phyloP scores from a whole-genome alignment of 2,329 filamentous ascomycete species.

The Colletotrichum acutatum region DNA sequence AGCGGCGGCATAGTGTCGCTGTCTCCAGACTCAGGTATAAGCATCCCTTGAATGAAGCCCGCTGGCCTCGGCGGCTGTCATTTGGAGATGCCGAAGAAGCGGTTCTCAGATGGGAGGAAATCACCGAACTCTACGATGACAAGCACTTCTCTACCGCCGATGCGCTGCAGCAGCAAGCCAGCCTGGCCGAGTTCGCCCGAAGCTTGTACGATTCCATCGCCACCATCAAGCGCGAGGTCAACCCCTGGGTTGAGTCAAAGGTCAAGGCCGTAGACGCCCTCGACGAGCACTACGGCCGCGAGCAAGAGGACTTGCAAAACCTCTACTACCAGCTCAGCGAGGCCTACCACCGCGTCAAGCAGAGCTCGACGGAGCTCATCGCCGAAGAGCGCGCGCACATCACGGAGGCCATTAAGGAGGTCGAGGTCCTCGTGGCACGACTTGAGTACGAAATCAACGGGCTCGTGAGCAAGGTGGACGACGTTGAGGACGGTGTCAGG shows the following conservation, averaged over 20 bases:
- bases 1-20: conserved; percentile 71
- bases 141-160: conserved; percentile 39
- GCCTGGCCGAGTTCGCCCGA: conserved; percentile 64
- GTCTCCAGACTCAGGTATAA: conserved; percentile 44
- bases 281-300: conserved; percentile 69
- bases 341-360: conserved; percentile 74
- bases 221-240: conserved; percentile 62
- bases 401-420: conserved; percentile 78
- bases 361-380: conserved; percentile 75
- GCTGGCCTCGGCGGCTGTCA: conserved; percentile 78
- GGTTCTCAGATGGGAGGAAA: conserved; percentile 73
- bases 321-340: conserved; percentile 79
- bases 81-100: conserved; percentile 82
- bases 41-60: conserved; percentile 62
- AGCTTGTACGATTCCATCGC: conserved; percentile 65
- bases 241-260: conserved; percentile 70
- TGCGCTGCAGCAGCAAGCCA: conserved; percentile 35
- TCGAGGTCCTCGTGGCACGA: conserved; percentile 84
- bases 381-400: conserved; percentile 75
- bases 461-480: conserved; percentile 82
- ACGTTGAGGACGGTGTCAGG: conserved; percentile 84
- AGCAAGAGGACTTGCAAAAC: conserved; percentile 72
- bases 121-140: conserved; percentile 54
- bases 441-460: conserved; percentile 91
- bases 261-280: conserved; percentile 67